Base-by-base conservation (phyloP, 2,329 filamentous ascomycete species). In the Xylariales sp. region DNA sequence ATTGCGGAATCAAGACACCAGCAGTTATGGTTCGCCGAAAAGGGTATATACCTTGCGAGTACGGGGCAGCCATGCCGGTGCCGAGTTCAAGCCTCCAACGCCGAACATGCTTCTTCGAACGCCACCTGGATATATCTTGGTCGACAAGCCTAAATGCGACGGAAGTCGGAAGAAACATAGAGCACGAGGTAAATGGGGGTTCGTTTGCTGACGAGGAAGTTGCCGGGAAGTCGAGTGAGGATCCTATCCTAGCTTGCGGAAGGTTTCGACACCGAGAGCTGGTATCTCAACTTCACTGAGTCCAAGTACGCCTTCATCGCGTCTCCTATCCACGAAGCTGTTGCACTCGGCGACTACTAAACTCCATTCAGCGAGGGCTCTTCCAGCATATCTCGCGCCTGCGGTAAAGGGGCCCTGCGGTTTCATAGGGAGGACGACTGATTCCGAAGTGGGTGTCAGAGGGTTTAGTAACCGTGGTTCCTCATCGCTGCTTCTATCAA, bases 331-430 rank as follows among this genome's bases (percentile, higher is more conserved):
- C 22, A 88, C 79, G 61, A 91, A 93, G 55, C 80, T 86, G 63
- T 90, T 88, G 66, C 82, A 88, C 59, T 93, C 87, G 42, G 78
- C 76, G 12, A 89, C 79, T 15, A 91, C 76, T 14, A 86, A 67
- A 15, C 74, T 71, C 87, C 87, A 93, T 60, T 93, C 87, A 0
- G 86, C 86, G 32, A 93, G 69, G 1, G 87, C 82, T 15, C 85
- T 74, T 2, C 87, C 87, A 3, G 77, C 70, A 58, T 91, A 85
- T 36, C 77, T 76, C 7, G 72, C 66, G 19, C 70, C 71, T 33
- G 64, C 62, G 11, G 61, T 60, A 40, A 64, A 72, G 2, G 66
- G 49, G 4, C 73, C 73, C 2, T 52, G 56, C 0, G 76, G 77
- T 48, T 71, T 65, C 24, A 65, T 49, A 1, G 75, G 68, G 24